A percentile compares a stretch with the other conserved stretches of the same genome.
These are phyloP conservation scores for Brassica incana DNA, from an alignment of 345 rosid genomes.

Conservation along the genomic window DNA sequence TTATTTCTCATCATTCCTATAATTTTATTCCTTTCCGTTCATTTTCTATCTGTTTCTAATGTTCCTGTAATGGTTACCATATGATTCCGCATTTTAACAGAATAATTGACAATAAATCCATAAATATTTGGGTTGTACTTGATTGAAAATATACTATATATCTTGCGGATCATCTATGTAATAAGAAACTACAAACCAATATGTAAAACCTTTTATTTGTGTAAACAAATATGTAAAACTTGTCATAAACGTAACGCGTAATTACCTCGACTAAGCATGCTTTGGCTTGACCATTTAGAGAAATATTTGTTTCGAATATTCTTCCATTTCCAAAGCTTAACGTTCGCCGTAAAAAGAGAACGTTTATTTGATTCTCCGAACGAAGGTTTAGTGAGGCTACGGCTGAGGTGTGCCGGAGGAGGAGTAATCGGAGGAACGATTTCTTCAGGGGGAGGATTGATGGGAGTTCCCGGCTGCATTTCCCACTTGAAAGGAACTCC, in stretches of 20 bases:
- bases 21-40: too few species aligned
- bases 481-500: slow-evolving; percentile 73
- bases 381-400: slow-evolving; percentile 56
- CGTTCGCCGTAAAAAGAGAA: slow-evolving; percentile 36
- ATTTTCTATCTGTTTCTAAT: too few species aligned
- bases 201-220: too few species aligned
- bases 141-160: too few species aligned
- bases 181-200: too few species aligned
- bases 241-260: background rate
- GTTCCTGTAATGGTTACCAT: too few species aligned
- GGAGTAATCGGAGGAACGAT: slow-evolving; percentile 51
- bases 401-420: slow-evolving; percentile 68
- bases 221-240: too few species aligned
- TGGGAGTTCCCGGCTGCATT: slow-evolving; percentile 59
- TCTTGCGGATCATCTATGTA: too few species aligned
- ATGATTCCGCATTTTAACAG: too few species aligned
- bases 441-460: slow-evolving; percentile 39
- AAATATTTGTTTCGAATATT: slow-evolving; percentile 29
- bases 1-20: too few species aligned
- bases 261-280: slow-evolving; percentile 24
- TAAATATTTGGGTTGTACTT: too few species aligned
- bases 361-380: slow-evolving; percentile 32
- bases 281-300: slow-evolving; percentile 24
- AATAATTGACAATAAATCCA: too few species aligned
- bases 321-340: slow-evolving; percentile 51